phyloP scores from a whole-genome alignment of 1,284 basidiomycete species.

The Rhodotorula sp. region DNA sequence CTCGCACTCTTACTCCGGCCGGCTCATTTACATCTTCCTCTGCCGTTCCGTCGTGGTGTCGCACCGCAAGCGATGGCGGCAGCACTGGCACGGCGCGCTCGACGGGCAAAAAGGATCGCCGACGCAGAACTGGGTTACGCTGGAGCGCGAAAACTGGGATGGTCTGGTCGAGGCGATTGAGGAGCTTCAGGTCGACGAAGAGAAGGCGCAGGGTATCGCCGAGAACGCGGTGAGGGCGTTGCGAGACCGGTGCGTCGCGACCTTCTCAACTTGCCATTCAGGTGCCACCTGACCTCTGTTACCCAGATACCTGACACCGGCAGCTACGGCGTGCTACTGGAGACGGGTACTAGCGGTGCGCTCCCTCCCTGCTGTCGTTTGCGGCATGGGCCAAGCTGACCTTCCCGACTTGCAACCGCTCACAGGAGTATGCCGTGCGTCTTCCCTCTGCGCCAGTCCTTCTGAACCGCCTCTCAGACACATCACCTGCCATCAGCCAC shows the following conservation, averaged over 20 bases:
- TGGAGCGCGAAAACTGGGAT: neutral
- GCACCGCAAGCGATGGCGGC: neutral
- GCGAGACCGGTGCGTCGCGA: neutral
- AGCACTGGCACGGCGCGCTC: neutral
- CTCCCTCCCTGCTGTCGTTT: neutral
- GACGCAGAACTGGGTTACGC: neutral
- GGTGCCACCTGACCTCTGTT: accelerated
- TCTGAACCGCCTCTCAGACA: neutral
- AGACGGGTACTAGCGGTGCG: neutral
- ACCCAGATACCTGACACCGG: neutral
- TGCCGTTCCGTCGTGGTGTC: neutral
- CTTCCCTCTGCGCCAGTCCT: neutral
- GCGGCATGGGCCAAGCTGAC: neutral
- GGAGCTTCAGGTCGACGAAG: neutral
- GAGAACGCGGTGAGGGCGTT: neutral
- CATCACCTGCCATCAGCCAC: neutral
- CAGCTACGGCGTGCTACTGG: neutral
- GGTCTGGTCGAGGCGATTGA: neutral
- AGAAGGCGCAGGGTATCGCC: neutral
- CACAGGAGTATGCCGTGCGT: neutral
- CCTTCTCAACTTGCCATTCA: neutral
- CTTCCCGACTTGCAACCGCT: neutral
- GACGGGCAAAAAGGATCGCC: neutral
- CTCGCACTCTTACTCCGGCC: neutral
- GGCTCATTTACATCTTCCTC: neutral